Evolutionary conservation across 192 early-diverging fungal genomes (phyloP), one percentile per base, ranked within the genome.

Genomic region (Kappamyces sp.): DNA sequence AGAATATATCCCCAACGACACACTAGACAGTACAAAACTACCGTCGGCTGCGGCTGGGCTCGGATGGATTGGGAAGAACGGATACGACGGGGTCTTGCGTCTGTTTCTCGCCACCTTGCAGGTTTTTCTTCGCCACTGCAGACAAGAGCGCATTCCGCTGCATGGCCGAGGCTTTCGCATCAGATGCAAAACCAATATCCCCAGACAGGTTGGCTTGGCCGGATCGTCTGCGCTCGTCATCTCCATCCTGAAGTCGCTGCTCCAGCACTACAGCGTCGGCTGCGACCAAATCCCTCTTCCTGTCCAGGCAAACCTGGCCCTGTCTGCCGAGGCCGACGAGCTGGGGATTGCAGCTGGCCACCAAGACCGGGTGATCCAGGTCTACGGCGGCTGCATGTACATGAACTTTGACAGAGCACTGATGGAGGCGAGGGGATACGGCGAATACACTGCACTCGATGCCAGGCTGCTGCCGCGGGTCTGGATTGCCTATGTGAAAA

Each of bases 331-430:
- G 55, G 47, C 60, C 7, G 72, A 77, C 38, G 79, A 79, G 47
- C 64, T 86, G 33, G 71, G 75, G 5, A 81, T 86, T 52, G 36
- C 71, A 1, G 76, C 80, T 7, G 84, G 84, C 22, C 72, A 79
- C 42, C 82, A 85, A 52, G 84, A 86, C 54, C 63, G 84, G 43
- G 84, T 86, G 7, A 74, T 84, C 45, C 84, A 86, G 64, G 63
- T 64, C 36, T 77, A 71, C 63, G 83, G 83, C 4, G 84, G 84
- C 3, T 64, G 71, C 5, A 73, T 86, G 14, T 83, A 62, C 54
- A 86, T 86, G 84, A 70, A 86, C 61, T 86, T 86, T 63, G 66
- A 74, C 9, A 54, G 70, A 32, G 39, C 47, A 9, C 57, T 70
- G 38, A 74, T 84, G 70, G 64, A 76, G 5, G 47, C 57, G 12